Conservation (phyloP, 2,329 filamentous ascomycete species). For the Clarireedia monteithiana region DNA sequence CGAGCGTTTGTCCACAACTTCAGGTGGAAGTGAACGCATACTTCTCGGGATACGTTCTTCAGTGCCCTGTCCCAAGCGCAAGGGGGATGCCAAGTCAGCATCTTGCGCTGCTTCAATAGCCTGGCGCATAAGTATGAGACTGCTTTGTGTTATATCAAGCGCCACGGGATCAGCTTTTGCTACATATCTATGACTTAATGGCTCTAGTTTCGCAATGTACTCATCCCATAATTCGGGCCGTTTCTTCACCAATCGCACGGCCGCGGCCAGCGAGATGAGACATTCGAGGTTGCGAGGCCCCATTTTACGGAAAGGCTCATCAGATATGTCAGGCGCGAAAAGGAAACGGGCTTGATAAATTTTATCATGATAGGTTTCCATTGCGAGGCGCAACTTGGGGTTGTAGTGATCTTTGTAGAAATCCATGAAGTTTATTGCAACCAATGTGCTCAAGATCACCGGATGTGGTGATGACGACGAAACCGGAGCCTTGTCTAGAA, state of each 20-base stretch:
- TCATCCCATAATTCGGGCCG: neutral
- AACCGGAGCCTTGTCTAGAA: neutral
- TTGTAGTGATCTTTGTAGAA: conserved; percentile 7
- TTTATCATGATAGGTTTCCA: neutral
- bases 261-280: neutral
- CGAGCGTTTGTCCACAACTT: neutral
- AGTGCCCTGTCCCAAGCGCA: neutral
- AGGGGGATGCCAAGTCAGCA: neutral
- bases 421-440: conserved; percentile 6
- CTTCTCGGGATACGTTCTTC: neutral
- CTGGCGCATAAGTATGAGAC: neutral
- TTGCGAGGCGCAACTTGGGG: neutral
- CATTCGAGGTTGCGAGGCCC: neutral
- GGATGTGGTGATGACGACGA: neutral
- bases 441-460: neutral
- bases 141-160: conserved; percentile 1
- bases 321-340: neutral
- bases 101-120: neutral
- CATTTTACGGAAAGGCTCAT: neutral
- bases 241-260: neutral
- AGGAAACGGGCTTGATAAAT: neutral
- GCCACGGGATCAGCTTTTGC: neutral
- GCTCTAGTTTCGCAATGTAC: neutral
- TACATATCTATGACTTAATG: neutral
- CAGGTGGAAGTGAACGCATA: neutral